These are phyloP conservation scores for Cercospora zeina DNA, from an alignment of 2,329 filamentous ascomycete genomes.

Conservation along the genomic window DNA sequence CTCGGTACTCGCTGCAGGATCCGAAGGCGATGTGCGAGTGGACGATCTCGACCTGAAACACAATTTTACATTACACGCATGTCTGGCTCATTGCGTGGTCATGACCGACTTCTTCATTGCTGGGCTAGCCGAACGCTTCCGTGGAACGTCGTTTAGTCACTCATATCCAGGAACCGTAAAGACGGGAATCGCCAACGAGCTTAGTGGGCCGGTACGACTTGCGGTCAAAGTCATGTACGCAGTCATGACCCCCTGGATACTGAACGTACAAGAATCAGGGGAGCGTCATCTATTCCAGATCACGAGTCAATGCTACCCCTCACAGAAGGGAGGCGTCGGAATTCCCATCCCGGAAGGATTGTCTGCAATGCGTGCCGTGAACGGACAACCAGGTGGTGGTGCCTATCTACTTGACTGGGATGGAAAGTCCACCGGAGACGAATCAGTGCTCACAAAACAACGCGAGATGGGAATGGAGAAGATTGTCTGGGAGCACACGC, in stretches of 20 bases:
- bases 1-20: conserved; percentile 56
- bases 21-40: conserved; percentile 53
- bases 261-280: conserved; percentile 47
- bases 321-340: conserved; percentile 31
- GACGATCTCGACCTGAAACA: conserved; percentile 50
- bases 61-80: conserved; percentile 43
- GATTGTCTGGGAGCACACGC: conserved; percentile 43
- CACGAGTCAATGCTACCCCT: conserved; percentile 41
- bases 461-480: conserved; percentile 37
- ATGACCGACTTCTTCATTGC: conserved; percentile 56
- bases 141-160: conserved; percentile 53
- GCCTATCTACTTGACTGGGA: conserved; percentile 45
- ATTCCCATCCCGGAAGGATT: conserved; percentile 37
- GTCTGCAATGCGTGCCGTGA: conserved; percentile 35
- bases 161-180: conserved; percentile 52
- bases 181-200: conserved; percentile 46
- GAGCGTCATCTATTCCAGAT: conserved; percentile 50
- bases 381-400: conserved; percentile 40
- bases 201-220: conserved; percentile 39
- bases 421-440: conserved; percentile 40
- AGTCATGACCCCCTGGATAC: conserved; percentile 43
- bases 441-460: conserved; percentile 37
- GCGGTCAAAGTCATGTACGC: conserved; percentile 42
- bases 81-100: conserved; percentile 48
- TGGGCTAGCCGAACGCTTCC: conserved; percentile 50